Base-by-base conservation (phyloP, 495 filamentous ascomycete genomes). In the Annulohypoxylon moriforme region DNA sequence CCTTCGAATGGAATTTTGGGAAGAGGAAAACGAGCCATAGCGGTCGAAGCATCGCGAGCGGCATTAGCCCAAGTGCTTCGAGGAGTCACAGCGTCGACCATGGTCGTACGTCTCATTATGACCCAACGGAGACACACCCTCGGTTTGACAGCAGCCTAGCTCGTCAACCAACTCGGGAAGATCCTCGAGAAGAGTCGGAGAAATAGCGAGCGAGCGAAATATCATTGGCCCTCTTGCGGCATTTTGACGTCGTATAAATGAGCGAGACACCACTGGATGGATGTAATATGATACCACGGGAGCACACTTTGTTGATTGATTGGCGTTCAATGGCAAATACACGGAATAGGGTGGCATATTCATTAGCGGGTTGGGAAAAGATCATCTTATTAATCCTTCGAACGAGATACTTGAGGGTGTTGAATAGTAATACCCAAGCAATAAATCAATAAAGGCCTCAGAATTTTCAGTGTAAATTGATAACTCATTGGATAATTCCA, bases 401-500 rank as follows among this genome's bases (percentile, higher is more conserved):
- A 33, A 64, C 11, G 40, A 52, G 40, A 58, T 11, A 64, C 40
- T 29, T 16, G 16, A 42, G 31, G 16, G 20, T 27, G 33, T 20
- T 25, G 29, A 49, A 33, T 8, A 42, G 14, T 63, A 22, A 49
- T 24, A 70, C 36, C 24, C n/a, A n/a, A n/a, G n/a, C n/a, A n/a
- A n/a, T 44, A 73, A 46, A 57, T 33, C n/a, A 52, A 40, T 33
- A 47, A 70, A 68, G 73, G 76, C 76, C 76, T 77, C 76, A 77
- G 76, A 77, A 77, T 77, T 77, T 77, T 77, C 76, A 77, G 76
- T 77, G 76, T 77, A 36, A 36, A 64, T 61, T 68, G 67, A 72
- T 72, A 71, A 64, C 49, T 71, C 72, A 74, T 74, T 64, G 71
- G 71, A 74, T 66, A 59, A 36, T 70, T 76, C 76, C 76, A n/a